phyloP scores from a whole-genome alignment of 768 basidiomycete genomes.

The Mycena rosella region DNA sequence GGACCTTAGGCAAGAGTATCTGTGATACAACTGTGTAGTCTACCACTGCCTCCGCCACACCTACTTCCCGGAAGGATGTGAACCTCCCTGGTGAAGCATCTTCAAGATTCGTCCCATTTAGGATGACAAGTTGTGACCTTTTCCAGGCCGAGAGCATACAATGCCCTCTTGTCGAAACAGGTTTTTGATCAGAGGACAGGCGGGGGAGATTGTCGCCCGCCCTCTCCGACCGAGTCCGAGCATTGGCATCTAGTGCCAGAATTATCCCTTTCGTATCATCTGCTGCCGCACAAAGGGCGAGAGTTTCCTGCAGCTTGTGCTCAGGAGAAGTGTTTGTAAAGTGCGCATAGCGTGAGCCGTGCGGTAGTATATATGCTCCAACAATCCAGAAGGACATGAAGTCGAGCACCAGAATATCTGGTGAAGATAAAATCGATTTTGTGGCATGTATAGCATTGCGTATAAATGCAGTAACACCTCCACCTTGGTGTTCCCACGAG shows the following conservation, averaged over 20 bases:
- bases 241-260: constrained; percentile 11
- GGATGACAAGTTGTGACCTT: constrained; percentile 10
- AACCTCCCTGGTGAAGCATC: neutral
- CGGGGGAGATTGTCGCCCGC: neutral
- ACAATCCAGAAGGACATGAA: constrained; percentile 5
- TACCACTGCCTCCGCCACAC: neutral
- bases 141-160: constrained; percentile 24
- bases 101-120: constrained; percentile 12
- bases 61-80: constrained; percentile 12
- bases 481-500: constrained; percentile 6
- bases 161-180: constrained; percentile 2
- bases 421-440: constrained; percentile 12
- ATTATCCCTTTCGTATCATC: constrained; percentile 15
- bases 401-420: constrained; percentile 19
- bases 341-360: constrained; percentile 1
- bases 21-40: constrained; percentile 21
- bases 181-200: constrained; percentile 10
- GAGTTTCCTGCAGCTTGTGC: constrained; percentile 15
- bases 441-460: constrained; percentile 3
- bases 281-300: constrained; percentile 11
- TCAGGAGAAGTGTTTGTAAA: constrained; percentile 14
- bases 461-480: constrained; percentile 20
- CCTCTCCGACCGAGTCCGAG: constrained; percentile 18
- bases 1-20: neutral
- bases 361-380: constrained; percentile 11